These are phyloP conservation scores for Isoetes taiwanensis DNA, from an alignment of 75 land plant genomes.

Conservation along the genomic window DNA sequence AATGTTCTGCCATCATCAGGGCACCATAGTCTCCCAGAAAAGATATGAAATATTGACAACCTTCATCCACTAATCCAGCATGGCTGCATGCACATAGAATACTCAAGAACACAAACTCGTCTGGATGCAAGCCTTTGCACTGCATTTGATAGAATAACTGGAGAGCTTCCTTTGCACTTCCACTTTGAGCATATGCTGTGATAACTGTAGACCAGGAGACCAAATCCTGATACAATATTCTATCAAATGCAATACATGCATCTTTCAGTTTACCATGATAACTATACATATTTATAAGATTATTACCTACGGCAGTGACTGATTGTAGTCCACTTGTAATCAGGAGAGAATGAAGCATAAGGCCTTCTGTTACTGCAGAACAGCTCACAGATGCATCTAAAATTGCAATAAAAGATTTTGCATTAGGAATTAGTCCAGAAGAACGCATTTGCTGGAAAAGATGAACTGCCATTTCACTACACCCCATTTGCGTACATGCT, in stretches of 20 bases:
- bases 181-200: constrained; percentile 2
- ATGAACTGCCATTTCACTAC: too few species aligned
- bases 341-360: too few species aligned
- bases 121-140: background rate
- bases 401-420: too few species aligned
- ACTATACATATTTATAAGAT: constrained; percentile 8
- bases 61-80: constrained; percentile 8
- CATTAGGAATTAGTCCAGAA: too few species aligned
- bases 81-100: constrained; percentile 10
- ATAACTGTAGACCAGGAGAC: constrained; percentile 7
- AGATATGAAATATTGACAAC: background rate
- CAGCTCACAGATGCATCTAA: too few species aligned
- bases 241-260: constrained; percentile 7
- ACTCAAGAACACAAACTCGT: background rate
- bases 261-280: constrained; percentile 1
- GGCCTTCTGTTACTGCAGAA: too few species aligned
- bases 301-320: constrained; percentile 2
- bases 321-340: constrained; percentile 1
- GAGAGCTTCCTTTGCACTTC: constrained; percentile 1
- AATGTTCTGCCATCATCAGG: constrained; percentile 5
- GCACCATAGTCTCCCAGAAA: background rate
- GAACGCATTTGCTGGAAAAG: too few species aligned
- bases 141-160: constrained; percentile 6
- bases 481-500: too few species aligned
- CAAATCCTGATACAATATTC: constrained; percentile 2